Evolutionary conservation across 257 asterid genomes (phyloP).

Genomic region (Rauvolfia tetraphylla): DNA sequence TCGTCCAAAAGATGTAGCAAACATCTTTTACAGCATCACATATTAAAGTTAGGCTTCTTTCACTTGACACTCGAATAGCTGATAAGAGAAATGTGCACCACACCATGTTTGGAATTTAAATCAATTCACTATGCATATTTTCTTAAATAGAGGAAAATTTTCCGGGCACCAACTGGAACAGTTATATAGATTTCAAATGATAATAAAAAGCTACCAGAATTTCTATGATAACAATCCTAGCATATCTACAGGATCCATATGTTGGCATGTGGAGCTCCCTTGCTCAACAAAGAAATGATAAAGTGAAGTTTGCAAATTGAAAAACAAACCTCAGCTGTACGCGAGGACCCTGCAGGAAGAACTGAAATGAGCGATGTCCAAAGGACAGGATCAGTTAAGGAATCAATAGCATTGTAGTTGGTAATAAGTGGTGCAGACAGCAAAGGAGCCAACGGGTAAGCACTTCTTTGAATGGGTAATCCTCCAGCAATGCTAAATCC

Average conservation of each 20-base stretch:
- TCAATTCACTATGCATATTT: neutral
- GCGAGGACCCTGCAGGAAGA: slow-evolving; percentile 73
- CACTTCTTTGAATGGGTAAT: slow-evolving; percentile 51
- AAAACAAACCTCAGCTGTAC: slow-evolving; percentile 57
- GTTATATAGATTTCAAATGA: neutral
- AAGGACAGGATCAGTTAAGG: slow-evolving; percentile 71
- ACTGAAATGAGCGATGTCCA: slow-evolving; percentile 77
- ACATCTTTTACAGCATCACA: neutral
- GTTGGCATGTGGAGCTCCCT: neutral
- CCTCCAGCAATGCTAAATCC: slow-evolving; percentile 62
- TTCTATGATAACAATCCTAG: neutral
- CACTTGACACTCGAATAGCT: neutral
- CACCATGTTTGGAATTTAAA: neutral
- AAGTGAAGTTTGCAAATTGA: slow-evolving; percentile 16
- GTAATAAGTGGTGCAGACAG: slow-evolving; percentile 81
- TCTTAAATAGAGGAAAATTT: neutral
- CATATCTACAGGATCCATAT: neutral
- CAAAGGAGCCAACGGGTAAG: slow-evolving; percentile 58
- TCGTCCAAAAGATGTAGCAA: neutral
- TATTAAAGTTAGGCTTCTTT: neutral
- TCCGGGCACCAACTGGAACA: neutral
- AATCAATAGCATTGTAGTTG: slow-evolving; percentile 62
- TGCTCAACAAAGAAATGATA: neutral
- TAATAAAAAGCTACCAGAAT: neutral
- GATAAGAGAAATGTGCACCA: neutral